These are phyloP conservation scores for Acacia pycnantha DNA, from an alignment of 331 rosid genomes.

Conservation along the genomic window DNA sequence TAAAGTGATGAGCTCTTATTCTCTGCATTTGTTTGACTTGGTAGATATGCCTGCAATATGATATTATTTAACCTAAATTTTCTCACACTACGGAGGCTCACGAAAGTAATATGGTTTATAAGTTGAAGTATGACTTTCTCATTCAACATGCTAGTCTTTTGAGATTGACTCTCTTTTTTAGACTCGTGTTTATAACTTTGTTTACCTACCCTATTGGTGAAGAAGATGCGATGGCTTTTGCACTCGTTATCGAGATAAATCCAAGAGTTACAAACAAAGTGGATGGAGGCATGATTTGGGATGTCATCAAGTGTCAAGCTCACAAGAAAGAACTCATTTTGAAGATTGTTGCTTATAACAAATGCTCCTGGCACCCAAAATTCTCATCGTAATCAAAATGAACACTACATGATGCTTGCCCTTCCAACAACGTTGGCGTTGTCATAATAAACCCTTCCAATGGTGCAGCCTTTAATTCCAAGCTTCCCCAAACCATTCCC, in stretches of 20 bases:
- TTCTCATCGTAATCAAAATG: conserved; percentile 59
- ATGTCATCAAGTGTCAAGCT: conserved; percentile 41
- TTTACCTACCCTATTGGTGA: conserved; percentile 42
- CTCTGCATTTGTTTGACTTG: conserved; percentile 34
- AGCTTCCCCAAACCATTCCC: conserved; percentile 52
- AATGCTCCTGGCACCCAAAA: conserved; percentile 69
- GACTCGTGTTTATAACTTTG: too few relatives aligned
- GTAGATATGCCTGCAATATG: conserved; percentile 36
- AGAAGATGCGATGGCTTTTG: conserved; percentile 43
- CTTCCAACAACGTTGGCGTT: conserved; percentile 45
- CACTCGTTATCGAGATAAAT: neutral
- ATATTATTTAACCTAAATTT: neutral
- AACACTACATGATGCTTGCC: conserved; percentile 52
- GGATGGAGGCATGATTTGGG: conserved; percentile 40
- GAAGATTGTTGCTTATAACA: conserved; percentile 50
- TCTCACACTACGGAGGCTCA: too few relatives aligned
- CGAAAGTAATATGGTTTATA: too few relatives aligned
- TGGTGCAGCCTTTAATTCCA: conserved; percentile 58
- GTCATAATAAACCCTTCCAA: conserved; percentile 47
- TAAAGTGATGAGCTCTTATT: neutral
- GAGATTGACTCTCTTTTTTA: too few relatives aligned
- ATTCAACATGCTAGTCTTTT: too few relatives aligned
- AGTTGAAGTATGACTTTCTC: too few relatives aligned
- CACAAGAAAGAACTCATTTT: conserved; percentile 49
- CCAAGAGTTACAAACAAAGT: conserved; percentile 46